A percentile compares a stretch with the other conserved stretches of the same genome.
These are phyloP conservation scores for Colletotrichum sp. DNA, from an alignment of 2,329 filamentous ascomycete species.

Conservation along the genomic window DNA sequence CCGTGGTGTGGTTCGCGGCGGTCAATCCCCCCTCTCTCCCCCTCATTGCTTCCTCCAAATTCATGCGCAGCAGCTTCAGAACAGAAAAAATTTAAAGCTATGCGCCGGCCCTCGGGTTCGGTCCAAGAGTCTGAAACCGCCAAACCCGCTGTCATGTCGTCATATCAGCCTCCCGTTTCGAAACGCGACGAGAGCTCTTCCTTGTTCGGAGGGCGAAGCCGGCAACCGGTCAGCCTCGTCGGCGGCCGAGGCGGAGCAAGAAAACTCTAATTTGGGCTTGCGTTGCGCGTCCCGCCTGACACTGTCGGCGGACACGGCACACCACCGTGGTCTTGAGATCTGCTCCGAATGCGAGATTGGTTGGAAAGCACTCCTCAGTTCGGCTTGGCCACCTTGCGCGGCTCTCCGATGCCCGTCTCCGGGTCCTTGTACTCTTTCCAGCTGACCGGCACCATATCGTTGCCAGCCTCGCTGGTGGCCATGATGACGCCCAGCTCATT, in stretches of 20 bases:
- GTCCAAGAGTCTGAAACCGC: background rate
- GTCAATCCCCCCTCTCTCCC: background rate
- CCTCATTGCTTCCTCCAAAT: background rate
- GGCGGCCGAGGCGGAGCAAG: background rate
- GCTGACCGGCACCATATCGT: constrained; percentile 89
- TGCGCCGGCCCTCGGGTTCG: background rate
- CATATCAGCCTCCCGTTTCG: constrained; percentile 8
- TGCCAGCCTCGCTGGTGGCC: constrained; percentile 85
- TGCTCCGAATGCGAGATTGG: background rate
- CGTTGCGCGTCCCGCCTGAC: background rate
- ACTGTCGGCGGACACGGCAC: background rate
- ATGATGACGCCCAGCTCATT: constrained; percentile 95
- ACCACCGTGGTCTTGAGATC: background rate
- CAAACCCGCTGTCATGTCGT: constrained; percentile 3
- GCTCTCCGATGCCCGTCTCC: constrained; percentile 76
- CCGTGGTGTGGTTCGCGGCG: background rate
- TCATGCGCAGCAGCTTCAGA: constrained; percentile 7
- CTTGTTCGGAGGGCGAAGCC: background rate
- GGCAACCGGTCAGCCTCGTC: background rate
- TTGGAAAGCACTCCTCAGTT: constrained; percentile 58
- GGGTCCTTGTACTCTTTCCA: constrained; percentile 95
- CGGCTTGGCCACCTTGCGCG: constrained; percentile 92
- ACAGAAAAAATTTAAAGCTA: background rate
- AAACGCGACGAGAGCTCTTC: constrained; percentile 4
- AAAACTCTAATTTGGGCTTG: background rate